Evolutionary conservation across 1,139 yeast genomes (phyloP).

Genomic region (Yamadazyma friedrichii): DNA sequence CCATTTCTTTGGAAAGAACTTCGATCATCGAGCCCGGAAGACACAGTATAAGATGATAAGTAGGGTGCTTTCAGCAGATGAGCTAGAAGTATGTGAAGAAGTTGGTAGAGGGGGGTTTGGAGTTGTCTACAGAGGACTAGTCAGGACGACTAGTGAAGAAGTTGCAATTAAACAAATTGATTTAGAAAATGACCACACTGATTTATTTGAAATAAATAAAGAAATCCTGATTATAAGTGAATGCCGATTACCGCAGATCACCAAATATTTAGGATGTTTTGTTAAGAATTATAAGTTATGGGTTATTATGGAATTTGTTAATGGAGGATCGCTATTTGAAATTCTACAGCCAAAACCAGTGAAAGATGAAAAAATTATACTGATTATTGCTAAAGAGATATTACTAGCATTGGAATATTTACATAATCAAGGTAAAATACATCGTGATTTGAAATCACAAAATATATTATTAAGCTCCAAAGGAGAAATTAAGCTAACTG

Average conservation of each 20-base stretch:
- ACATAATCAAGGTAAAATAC: constrained; percentile 78
- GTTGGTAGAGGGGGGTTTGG: constrained; percentile 91
- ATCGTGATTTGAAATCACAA: constrained; percentile 85
- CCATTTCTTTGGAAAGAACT: no score
- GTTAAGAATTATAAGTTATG: constrained; percentile 76
- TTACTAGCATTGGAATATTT: constrained; percentile 69
- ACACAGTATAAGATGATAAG: neutral
- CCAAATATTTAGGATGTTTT: constrained; percentile 77
- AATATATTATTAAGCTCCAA: constrained; percentile 64
- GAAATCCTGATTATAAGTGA: constrained; percentile 78
- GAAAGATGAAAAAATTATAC: constrained; percentile 44
- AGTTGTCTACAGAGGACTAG: constrained; percentile 73
- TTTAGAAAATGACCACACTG: constrained; percentile 73
- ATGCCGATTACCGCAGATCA: constrained; percentile 68
- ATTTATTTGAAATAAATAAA: constrained; percentile 73
- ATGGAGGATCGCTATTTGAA: constrained; percentile 83
- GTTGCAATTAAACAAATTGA: constrained; percentile 78
- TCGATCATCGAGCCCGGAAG: no score
- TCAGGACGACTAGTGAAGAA: constrained; percentile 46
- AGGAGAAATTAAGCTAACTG: constrained; percentile 90
- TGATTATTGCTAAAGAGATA: constrained; percentile 57
- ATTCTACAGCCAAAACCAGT: constrained; percentile 61
- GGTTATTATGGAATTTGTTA: constrained; percentile 83
- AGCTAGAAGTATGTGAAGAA: constrained; percentile 62
- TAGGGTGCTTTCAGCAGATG: constrained; percentile 35